A percentile compares a stretch with the other conserved stretches of the same genome.
Conservation (phyloP, 768 basidiomycete species). For the Favolaschia claudopus region DNA sequence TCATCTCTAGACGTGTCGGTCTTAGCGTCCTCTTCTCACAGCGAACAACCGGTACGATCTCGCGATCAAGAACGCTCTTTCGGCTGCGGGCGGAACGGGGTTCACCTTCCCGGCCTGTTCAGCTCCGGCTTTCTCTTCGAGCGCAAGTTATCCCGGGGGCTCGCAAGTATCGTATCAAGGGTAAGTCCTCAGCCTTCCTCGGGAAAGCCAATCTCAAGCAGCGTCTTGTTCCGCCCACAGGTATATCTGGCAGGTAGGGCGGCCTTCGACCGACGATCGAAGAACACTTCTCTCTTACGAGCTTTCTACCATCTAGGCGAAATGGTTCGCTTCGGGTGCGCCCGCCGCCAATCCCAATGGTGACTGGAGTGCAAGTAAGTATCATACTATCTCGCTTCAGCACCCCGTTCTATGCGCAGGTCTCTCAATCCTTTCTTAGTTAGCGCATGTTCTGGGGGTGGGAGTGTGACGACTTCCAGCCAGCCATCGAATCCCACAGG, state of each 20-base stretch:
- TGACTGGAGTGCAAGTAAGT: conserved; percentile 73
- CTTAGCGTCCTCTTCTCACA: conserved; percentile 20
- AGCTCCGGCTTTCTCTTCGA: conserved; percentile 59
- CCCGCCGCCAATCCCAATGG: conserved; percentile 57
- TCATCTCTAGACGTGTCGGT: neutral
- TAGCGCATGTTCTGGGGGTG: conserved; percentile 57
- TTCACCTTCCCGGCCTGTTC: conserved; percentile 71
- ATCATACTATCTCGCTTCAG: neutral
- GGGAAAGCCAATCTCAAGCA: too few relatives aligned
- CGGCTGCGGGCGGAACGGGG: conserved; percentile 70
- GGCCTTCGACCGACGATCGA: too few relatives aligned
- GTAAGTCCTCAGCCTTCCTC: conserved; percentile 39
- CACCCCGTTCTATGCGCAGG: neutral
- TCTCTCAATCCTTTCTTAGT: conserved; percentile 41
- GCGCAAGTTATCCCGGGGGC: conserved; percentile 58
- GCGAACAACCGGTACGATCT: conserved; percentile 67
- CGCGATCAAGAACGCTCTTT: conserved; percentile 65
- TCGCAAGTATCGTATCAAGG: conserved; percentile 62
- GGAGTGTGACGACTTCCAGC: conserved; percentile 26
- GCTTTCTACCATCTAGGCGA: conserved; percentile 57
- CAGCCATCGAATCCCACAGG: conserved; percentile 36
- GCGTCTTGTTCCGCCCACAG: too few relatives aligned
- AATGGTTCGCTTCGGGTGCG: conserved; percentile 60
- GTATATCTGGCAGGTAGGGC: conserved; percentile 77
- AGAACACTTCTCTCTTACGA: too few relatives aligned